Conservation (phyloP, 441 rosid species). For the Oxalis stricta region DNA sequence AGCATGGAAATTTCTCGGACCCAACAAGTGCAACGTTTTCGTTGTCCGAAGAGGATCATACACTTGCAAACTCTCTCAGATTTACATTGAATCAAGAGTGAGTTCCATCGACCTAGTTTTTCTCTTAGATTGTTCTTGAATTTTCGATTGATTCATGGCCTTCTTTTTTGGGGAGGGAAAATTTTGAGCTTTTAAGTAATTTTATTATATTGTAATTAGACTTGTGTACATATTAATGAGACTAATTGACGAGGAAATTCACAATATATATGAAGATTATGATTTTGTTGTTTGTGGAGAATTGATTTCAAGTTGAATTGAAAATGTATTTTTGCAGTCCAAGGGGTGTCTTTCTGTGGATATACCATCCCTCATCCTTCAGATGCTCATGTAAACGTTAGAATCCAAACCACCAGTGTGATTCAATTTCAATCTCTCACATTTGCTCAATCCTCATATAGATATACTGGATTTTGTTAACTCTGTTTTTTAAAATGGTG, state of each 20-base stretch:
- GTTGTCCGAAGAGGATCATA: slow-evolving; percentile 69
- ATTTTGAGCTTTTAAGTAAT: too few species aligned
- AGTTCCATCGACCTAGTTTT: slow-evolving; percentile 11
- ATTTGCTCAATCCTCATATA: neutral
- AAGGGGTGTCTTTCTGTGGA: slow-evolving; percentile 50
- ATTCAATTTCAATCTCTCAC: neutral
- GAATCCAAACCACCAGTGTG: slow-evolving; percentile 86
- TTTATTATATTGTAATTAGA: too few species aligned
- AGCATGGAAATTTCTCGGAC: slow-evolving; percentile 44
- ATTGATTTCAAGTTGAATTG: too few species aligned
- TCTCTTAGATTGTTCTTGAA: too few species aligned
- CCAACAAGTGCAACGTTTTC: slow-evolving; percentile 54
- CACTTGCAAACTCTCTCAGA: slow-evolving; percentile 72
- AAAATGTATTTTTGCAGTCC: slow-evolving; percentile 41
- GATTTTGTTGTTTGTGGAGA: neutral
- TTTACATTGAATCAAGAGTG: slow-evolving; percentile 92
- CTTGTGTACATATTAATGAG: too few species aligned
- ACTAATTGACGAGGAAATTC: too few species aligned
- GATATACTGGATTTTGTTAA: neutral
- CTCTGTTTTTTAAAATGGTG: too few species aligned
- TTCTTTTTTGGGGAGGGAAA: too few species aligned
- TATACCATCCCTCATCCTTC: slow-evolving; percentile 96
- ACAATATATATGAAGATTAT: too few species aligned
- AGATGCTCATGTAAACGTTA: slow-evolving; percentile 59
- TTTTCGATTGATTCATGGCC: too few species aligned